A percentile compares a stretch with the other conserved stretches of the same genome.
These are phyloP conservation scores for Candida fluviatilis DNA, from an alignment of 805 yeast genomes.

Conservation along the genomic window DNA sequence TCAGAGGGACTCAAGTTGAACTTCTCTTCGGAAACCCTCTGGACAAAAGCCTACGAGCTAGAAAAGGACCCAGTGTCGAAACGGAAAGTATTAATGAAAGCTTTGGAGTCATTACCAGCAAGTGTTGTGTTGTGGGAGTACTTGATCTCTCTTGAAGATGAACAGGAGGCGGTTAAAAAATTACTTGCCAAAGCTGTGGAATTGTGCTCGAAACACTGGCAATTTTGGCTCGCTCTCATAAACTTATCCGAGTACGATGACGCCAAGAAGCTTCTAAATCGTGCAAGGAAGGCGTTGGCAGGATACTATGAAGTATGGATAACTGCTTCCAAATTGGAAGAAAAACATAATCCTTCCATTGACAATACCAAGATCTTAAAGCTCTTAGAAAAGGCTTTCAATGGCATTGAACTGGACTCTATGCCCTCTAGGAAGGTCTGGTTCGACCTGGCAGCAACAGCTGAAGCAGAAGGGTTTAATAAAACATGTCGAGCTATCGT, in stretches of 20 bases:
- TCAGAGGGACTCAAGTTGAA: constrained; percentile 61
- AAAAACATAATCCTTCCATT: constrained; percentile 42
- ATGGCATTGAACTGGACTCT: constrained; percentile 25
- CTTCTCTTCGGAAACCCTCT: constrained; percentile 54
- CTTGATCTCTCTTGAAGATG: constrained; percentile 57
- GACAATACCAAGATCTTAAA: constrained; percentile 43
- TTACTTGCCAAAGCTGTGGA: constrained; percentile 65
- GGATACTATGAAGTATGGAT: constrained; percentile 60
- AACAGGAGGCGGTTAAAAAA: constrained; percentile 43
- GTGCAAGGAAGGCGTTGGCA: constrained; percentile 54
- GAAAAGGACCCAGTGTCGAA: constrained; percentile 56
- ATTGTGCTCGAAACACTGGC: constrained; percentile 59
- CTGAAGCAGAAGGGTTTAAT: constrained; percentile 45
- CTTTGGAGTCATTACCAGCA: constrained; percentile 60
- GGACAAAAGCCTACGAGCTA: constrained; percentile 68
- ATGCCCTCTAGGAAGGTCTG: constrained; percentile 37
- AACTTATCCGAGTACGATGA: constrained; percentile 41
- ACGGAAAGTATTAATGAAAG: constrained; percentile 62
- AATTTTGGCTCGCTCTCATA: constrained; percentile 61
- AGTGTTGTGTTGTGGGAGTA: constrained; percentile 64
- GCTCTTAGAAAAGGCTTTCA: constrained; percentile 46
- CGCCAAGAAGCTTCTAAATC: constrained; percentile 52
- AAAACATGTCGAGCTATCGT: constrained; percentile 55
- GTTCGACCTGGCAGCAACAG: constrained; percentile 50
- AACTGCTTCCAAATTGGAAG: constrained; percentile 63